These are phyloP conservation scores for Trypanosoma caninum DNA, from an alignment of 208 protist genomes.

Conservation along the genomic window DNA sequence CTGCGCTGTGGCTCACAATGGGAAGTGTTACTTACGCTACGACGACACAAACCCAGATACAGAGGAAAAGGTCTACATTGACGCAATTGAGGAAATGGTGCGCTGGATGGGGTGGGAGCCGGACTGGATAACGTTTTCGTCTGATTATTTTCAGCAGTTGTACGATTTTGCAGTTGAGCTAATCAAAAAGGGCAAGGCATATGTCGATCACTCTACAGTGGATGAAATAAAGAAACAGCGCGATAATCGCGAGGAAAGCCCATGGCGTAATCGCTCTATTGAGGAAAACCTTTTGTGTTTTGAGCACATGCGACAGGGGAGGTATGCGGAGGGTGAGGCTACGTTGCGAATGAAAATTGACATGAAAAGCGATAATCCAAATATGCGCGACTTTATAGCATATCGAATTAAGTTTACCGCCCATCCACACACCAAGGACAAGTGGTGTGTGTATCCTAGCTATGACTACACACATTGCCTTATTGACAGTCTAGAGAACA, in stretches of 20 bases:
- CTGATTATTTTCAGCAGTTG: conserved; percentile 99
- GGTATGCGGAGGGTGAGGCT: conserved; percentile 96
- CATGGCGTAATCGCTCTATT: conserved; percentile 86
- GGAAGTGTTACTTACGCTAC: conserved; percentile 97
- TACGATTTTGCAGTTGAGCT: conserved; percentile 97
- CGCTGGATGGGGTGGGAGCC: conserved; percentile 92
- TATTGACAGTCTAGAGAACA: conserved; percentile 99
- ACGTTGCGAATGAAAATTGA: conserved; percentile 99
- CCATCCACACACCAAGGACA: conserved; percentile 93
- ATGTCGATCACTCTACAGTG: conserved; percentile 96
- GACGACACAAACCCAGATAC: conserved; percentile 99
- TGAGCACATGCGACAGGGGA: conserved; percentile 92
- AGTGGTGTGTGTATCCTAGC: conserved; percentile 99
- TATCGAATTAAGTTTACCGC: conserved; percentile 98
- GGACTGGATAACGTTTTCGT: conserved; percentile 96
- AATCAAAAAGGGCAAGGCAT: conserved; percentile 97
- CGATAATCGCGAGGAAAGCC: conserved; percentile 80
- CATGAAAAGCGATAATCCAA: conserved; percentile 96
- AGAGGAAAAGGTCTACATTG: conserved; percentile 98
- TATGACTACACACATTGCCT: conserved; percentile 99
- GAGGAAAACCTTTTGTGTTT: conserved; percentile 93
- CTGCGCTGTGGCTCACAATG: conserved; percentile 90
- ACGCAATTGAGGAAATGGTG: conserved; percentile 93
- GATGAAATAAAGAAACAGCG: conserved; percentile 94
- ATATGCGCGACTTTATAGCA: conserved; percentile 98